Evolutionary conservation across 1,284 basidiomycete genomes (phyloP), one percentile per base, ranked within the genome.

Genomic region (Coriolopsis trogii): DNA sequence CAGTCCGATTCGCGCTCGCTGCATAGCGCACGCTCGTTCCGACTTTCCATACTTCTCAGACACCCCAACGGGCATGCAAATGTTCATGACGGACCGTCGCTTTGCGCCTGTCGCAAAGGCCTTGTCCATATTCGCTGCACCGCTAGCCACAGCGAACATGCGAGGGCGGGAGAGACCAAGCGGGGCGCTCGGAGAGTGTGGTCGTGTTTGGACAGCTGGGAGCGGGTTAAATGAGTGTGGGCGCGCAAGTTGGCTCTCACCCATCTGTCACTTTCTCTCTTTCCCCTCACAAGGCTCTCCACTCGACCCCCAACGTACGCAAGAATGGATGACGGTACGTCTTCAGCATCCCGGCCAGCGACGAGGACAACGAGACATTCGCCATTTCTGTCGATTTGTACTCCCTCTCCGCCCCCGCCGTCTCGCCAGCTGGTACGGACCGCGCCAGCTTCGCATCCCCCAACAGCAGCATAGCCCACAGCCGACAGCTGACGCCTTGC

Each of bases 321-420:
- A 79, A 74, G 69, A 72, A 87, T 87, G 85, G 85, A 87, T 84
- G 85, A 87, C 81, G 85, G 85, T 87, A 87, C 85, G 85, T 87
- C 74, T 70, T 79, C 85, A 85, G 76, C 84, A 84, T 84, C 80
- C 79, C 73, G 83, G 67, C 65, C 74, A 58, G 66, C 73, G 67
- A 69, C 75, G 61, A 64, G 61, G 60, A 66, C 67, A 61, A 64
- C 67, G 58, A 61, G 58, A 57, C 58, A 29, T 43, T 43, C 58
- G 21, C 63, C 66, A 66, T 58, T 67, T 58, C 66, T 61, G 66
- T 70, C 68, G 62, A 60, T 66, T 44, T 63, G 63, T 63, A 20
- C 40, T 38, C 40, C 30, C 33, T 66, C 67, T 44, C 58, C 65
- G 33, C 73, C 75, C 73, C 70, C 72, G 25, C 49, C 45, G 51